phyloP scores from a whole-genome alignment of 2,329 filamentous ascomycete species.

The Dactylellina haptotyla region DNA sequence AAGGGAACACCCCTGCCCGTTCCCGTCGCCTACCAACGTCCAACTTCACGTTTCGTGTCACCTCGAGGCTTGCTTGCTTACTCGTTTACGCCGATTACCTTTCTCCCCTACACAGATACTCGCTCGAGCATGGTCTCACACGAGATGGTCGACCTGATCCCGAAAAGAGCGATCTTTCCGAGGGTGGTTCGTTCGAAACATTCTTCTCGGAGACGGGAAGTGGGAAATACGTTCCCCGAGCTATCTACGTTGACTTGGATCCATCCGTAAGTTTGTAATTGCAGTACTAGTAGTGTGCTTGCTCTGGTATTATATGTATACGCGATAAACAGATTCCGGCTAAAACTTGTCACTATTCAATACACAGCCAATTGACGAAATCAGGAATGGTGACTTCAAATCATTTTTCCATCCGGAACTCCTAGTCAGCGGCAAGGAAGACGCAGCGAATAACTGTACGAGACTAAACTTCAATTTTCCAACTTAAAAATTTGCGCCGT shows the following conservation, averaged over 20 bases:
- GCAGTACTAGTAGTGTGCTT: neutral
- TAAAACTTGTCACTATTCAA: constrained; percentile 1
- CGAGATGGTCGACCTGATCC: constrained; percentile 70
- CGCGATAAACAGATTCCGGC: neutral
- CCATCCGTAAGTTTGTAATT: constrained; percentile 66
- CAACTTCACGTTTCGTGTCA: constrained; percentile 6
- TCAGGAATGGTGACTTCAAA: constrained; percentile 71
- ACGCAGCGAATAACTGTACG: constrained; percentile 75
- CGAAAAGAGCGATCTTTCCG: constrained; percentile 63
- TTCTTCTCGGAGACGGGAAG: constrained; percentile 73
- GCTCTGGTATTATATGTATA: neutral
- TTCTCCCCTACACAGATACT: constrained; percentile 66
- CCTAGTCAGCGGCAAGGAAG: constrained; percentile 74
- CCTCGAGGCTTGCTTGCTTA: constrained; percentile 28
- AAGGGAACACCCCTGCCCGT: constrained; percentile 37
- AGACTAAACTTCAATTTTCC: constrained; percentile 54
- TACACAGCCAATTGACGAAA: constrained; percentile 71
- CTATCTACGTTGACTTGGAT: constrained; percentile 74
- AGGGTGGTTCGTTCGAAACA: constrained; percentile 70
- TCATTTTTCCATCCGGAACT: constrained; percentile 74
- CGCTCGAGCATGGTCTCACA: constrained; percentile 73
- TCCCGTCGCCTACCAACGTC: constrained; percentile 21
- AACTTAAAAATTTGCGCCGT: neutral
- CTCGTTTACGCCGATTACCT: neutral
- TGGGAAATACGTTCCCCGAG: constrained; percentile 75